Percentiles rank a stretch among this genome's conserved stretches.
Evolutionary conservation across 345 rosid species (phyloP).

Genomic region (Garcia nutans): DNA sequence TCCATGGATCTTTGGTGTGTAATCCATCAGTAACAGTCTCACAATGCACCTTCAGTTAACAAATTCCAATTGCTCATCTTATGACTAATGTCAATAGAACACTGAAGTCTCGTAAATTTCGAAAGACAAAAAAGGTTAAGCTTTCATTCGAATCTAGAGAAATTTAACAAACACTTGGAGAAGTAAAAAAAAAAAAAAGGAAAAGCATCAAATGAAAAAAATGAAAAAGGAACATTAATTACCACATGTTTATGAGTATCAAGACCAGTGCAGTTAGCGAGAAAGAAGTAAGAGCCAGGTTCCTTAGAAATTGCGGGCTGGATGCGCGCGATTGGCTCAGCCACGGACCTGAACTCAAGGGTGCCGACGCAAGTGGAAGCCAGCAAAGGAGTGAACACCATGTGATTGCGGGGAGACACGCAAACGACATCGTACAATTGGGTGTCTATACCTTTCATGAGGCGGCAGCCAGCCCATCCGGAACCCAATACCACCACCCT

Average conservation of each 20-base stretch:
- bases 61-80: constrained; percentile 6
- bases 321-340: constrained; percentile 79
- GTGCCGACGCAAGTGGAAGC: constrained; percentile 99
- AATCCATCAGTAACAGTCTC: constrained; percentile 72
- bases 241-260: constrained; percentile 65
- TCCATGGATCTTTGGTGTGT: constrained; percentile 59
- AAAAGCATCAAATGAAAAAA: too few relatives aligned
- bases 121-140: neutral
- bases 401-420: constrained; percentile 83
- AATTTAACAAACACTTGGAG: neutral
- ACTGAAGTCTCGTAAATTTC: neutral
- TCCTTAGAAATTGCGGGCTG: constrained; percentile 80
- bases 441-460: constrained; percentile 81
- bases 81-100: neutral
- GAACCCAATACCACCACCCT: constrained; percentile 84
- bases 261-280: constrained; percentile 59
- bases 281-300: constrained; percentile 75
- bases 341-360: constrained; percentile 90
- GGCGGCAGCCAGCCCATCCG: constrained; percentile 94
- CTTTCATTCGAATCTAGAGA: neutral
- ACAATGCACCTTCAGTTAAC: constrained; percentile 58
- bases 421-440: constrained; percentile 70
- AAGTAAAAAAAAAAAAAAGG: neutral
- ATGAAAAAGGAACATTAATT: neutral
- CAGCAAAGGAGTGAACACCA: constrained; percentile 86